Conservation (phyloP, 371 early-diverging fungal genomes). For the Syncephalis fuscata region DNA sequence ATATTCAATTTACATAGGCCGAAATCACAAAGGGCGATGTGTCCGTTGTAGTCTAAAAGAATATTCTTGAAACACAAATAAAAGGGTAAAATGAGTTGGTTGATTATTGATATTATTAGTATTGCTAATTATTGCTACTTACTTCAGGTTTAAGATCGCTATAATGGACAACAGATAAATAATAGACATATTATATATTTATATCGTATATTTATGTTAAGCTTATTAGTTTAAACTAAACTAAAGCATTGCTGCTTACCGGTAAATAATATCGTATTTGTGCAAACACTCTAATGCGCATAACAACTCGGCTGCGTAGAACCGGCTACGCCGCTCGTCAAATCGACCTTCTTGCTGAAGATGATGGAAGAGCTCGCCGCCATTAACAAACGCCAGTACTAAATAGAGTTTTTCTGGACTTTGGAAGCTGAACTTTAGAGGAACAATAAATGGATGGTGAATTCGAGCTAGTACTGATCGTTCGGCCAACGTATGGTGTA, state of each 20-base stretch:
- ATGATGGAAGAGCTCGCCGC: slow-evolving; percentile 90
- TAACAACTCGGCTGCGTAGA: slow-evolving; percentile 58
- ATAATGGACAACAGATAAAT: slow-evolving; percentile 9
- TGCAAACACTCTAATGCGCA: slow-evolving; percentile 80
- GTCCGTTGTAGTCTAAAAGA: slow-evolving; percentile 86
- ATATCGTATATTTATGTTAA: background rate
- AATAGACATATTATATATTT: background rate
- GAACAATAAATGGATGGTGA: slow-evolving; percentile 76
- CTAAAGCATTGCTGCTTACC: slow-evolving; percentile 14
- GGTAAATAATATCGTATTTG: slow-evolving; percentile 72
- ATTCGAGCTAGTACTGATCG: slow-evolving; percentile 72
- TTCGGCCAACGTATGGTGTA: slow-evolving; percentile 78
- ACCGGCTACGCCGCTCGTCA: slow-evolving; percentile 39
- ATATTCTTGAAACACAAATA: slow-evolving; percentile 45
- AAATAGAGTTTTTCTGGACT: slow-evolving; percentile 74
- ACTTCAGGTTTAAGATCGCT: slow-evolving; percentile 84
- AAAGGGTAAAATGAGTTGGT: background rate
- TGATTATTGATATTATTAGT: no score
- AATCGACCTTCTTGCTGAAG: slow-evolving; percentile 65
- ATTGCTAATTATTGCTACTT: background rate
- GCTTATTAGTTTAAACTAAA: background rate
- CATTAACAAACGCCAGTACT: slow-evolving; percentile 83
- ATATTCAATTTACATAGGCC: slow-evolving; percentile 94
- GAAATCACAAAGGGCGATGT: slow-evolving; percentile 96
- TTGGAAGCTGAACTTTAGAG: slow-evolving; percentile 78